Percentiles rank a stretch among this genome's conserved stretches.
phyloP scores from a whole-genome alignment of 495 filamentous ascomycete genomes.

The Penicillium chermesinum region DNA sequence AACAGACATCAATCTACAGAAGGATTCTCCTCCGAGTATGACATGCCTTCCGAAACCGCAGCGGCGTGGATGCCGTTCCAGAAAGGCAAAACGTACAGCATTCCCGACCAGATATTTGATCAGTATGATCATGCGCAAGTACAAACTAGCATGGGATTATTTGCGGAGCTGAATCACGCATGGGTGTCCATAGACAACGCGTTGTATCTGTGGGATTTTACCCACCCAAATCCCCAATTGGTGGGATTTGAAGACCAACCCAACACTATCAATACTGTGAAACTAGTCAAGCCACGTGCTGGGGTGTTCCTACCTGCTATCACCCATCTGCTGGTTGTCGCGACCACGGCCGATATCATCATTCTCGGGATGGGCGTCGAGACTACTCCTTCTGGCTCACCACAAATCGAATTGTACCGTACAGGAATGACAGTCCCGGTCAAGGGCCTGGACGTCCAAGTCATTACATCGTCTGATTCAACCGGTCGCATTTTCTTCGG shows the following conservation, averaged over 20 bases:
- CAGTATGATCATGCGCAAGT: constrained; percentile 82
- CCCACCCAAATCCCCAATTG: constrained; percentile 76
- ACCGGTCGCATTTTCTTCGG: constrained; percentile 89
- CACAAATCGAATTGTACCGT: constrained; percentile 69
- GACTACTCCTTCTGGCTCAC: constrained; percentile 55
- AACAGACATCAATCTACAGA: constrained; percentile 42
- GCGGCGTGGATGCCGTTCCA: constrained; percentile 86
- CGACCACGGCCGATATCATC: constrained; percentile 76
- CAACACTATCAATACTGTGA: constrained; percentile 79
- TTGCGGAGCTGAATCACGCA: constrained; percentile 87
- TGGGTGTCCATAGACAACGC: constrained; percentile 95
- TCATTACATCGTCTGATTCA: constrained; percentile 69
- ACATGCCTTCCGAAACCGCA: constrained; percentile 52
- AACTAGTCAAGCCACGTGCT: constrained; percentile 67
- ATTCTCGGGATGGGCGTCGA: constrained; percentile 72
- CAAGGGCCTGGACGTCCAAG: constrained; percentile 64
- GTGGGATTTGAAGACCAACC: constrained; percentile 87
- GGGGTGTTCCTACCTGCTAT: constrained; percentile 82
- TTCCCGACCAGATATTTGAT: constrained; percentile 83
- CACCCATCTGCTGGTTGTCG: constrained; percentile 80
- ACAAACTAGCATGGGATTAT: constrained; percentile 83
- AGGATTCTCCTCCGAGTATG: constrained; percentile 87
- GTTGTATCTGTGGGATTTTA: constrained; percentile 97
- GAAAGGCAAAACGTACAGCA: constrained; percentile 69
- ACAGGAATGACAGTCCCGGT: constrained; percentile 74